A percentile compares a stretch with the other conserved stretches of the same genome.
phyloP scores from a whole-genome alignment of 2,329 filamentous ascomycete genomes.

The Monosporascus sp. region DNA sequence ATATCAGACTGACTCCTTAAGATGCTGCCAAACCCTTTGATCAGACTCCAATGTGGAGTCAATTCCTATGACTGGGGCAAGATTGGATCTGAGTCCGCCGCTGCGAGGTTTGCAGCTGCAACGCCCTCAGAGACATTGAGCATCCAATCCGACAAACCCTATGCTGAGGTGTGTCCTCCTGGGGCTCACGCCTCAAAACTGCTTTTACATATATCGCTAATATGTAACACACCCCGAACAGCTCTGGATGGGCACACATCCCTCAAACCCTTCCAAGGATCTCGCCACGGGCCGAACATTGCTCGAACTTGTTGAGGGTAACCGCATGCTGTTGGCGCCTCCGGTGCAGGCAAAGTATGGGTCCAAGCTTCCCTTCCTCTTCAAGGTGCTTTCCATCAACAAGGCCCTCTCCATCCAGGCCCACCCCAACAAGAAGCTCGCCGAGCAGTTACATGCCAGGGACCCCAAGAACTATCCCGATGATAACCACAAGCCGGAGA shows the following conservation, averaged over 20 bases:
- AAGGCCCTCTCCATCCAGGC: slow-evolving; percentile 97
- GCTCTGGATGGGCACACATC: slow-evolving; percentile 99
- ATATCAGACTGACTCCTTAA: slow-evolving; percentile 2
- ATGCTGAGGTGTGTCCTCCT: slow-evolving; percentile 69
- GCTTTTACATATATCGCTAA: slow-evolving; percentile 6
- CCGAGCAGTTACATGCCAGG: slow-evolving; percentile 77
- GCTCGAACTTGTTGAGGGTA: slow-evolving; percentile 81
- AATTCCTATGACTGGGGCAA: slow-evolving; percentile 99
- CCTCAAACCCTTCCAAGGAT: slow-evolving; percentile 90
- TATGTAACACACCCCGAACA: slow-evolving; percentile 31
- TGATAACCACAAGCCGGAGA: slow-evolving; percentile 99
- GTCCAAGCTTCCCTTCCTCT: slow-evolving; percentile 85
- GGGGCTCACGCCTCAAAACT: neutral
- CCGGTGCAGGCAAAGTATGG: slow-evolving; percentile 71
- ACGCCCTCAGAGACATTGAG: slow-evolving; percentile 70
- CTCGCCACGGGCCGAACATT: slow-evolving; percentile 77
- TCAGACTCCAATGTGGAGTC: slow-evolving; percentile 84
- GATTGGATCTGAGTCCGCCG: slow-evolving; percentile 78
- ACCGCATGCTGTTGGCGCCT: slow-evolving; percentile 72
- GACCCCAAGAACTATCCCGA: slow-evolving; percentile 96
- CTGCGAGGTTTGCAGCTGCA: slow-evolving; percentile 82
- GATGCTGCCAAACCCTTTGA: slow-evolving; percentile 68
- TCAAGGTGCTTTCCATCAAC: slow-evolving; percentile 94
- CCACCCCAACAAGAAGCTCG: slow-evolving; percentile 91
- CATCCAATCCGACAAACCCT: slow-evolving; percentile 83